Evolutionary conservation across 345 rosid species (phyloP).

Genomic region (Nephelium lappaceum): DNA sequence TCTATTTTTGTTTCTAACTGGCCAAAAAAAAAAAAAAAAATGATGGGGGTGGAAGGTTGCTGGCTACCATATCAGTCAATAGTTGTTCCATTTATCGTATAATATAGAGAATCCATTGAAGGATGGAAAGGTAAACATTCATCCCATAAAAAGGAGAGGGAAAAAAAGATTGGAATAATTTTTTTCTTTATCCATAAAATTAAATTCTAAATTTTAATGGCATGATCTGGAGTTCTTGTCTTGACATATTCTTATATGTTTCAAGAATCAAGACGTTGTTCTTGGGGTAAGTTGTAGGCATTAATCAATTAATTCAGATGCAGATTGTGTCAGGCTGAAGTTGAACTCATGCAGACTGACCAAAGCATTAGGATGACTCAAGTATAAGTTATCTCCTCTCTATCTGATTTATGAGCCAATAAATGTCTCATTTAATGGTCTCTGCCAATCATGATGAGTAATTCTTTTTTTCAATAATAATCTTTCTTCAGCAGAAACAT

Average conservation of each 20-base stretch:
- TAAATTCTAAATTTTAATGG: not conserved
- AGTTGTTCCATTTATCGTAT: not conserved
- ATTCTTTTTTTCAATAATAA: not conserved
- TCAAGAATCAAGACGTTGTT: not conserved
- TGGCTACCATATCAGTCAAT: not conserved
- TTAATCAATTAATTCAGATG: not conserved
- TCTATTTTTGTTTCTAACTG: not conserved
- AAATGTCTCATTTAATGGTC: not conserved
- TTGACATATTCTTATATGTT: not conserved
- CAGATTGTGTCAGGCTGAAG: not conserved
- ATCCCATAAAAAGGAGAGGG: not conserved
- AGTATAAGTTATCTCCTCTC: not conserved
- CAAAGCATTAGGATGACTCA: not conserved
- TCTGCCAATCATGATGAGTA: not conserved
- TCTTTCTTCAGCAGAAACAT: not conserved
- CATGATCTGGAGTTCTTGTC: not conserved
- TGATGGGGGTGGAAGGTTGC: not conserved
- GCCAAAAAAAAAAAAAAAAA: too few relatives aligned
- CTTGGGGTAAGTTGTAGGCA: not conserved
- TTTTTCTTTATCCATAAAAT: not conserved
- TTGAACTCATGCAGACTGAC: constrained; percentile 7
- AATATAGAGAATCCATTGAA: not conserved
- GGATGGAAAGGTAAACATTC: not conserved
- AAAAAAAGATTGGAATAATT: not conserved
- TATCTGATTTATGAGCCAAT: not conserved